phyloP scores from a whole-genome alignment of 176 grass and related monocot species.

The Avena atlantica region DNA sequence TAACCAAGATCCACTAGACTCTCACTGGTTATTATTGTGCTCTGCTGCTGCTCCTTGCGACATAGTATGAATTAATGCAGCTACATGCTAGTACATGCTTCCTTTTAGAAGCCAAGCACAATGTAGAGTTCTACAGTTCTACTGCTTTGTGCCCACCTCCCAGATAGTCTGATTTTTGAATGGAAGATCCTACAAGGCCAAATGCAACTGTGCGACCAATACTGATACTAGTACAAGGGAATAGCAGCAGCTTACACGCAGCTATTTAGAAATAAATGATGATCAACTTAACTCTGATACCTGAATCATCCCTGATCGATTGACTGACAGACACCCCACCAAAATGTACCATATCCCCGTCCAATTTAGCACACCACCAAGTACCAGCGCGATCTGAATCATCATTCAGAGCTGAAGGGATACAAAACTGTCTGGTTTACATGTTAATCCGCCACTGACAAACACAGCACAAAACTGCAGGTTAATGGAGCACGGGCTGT shows the following conservation, averaged over 20 bases:
- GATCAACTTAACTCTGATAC: background rate
- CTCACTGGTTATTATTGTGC: background rate
- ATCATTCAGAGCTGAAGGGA: background rate
- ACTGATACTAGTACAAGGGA: too few relatives aligned
- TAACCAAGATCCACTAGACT: background rate
- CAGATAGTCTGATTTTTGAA: background rate
- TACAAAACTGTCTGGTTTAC: too few relatives aligned
- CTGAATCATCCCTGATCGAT: background rate
- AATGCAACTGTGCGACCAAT: too few relatives aligned
- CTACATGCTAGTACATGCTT: background rate
- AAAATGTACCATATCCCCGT: background rate
- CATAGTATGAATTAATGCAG: background rate
- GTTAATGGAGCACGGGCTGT: constrained; percentile 98
- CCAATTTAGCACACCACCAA: background rate
- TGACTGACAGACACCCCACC: background rate
- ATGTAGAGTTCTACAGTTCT: background rate
- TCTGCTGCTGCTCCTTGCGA: too few relatives aligned
- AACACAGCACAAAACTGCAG: constrained; percentile 34
- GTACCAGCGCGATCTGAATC: background rate
- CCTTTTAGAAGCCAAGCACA: background rate
- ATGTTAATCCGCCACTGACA: too few relatives aligned
- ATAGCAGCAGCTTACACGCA: too few relatives aligned
- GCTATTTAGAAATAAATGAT: too few relatives aligned
- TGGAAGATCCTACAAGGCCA: background rate
- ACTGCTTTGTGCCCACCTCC: background rate